Base-by-base conservation (phyloP, 371 early-diverging fungal species). In the Umbelopsis sp. region DNA sequence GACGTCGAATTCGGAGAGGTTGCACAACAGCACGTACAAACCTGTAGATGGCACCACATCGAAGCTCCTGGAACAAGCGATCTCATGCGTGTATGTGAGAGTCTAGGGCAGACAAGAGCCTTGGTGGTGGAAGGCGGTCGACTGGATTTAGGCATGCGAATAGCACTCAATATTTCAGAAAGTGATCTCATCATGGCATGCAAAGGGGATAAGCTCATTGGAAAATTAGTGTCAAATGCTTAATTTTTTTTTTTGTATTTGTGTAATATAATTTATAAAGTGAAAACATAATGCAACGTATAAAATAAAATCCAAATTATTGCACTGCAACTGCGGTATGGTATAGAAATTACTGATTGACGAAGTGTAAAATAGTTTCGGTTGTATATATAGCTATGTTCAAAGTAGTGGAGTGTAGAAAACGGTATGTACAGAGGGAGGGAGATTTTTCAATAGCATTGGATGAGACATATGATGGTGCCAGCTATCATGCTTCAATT, bases 151-250 rank as follows among this genome's bases (percentile, higher is more conserved):
- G 80, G 80, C 69, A 91, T 91, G 80, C 80, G 89, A 0, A 80
- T 96, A 12, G 78, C 91, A 2, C 78, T 96, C 12, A 90, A 89
- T 69, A 74, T 93, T 10, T 75, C 77, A 22, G 88, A 84, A 63
- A 92, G 93, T 65, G 94, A 94, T 69, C 85, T 96, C 11, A 80
- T 89, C 1, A 89, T 91, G 81, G 94, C 93, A 0, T 82, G 94
- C 24, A 86, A 87, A 24, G 74, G 79, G 0, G 93, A 93, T 66
- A 74, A 82, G 10, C 66, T 92, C 44, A 84, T 92, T 67, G 76
- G 77, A 51, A 83, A 83, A 62, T 65, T 89, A 4, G 63, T 76
- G 77, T 44, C 73, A 72, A 44, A 65, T 57, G 57, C 66, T 25
- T 69, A 38, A 37, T 9, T 16, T 12, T 64, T 20, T 16, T 41